Conservation (phyloP, 495 filamentous ascomycete species). For the Aspergillus nidulans region DNA sequence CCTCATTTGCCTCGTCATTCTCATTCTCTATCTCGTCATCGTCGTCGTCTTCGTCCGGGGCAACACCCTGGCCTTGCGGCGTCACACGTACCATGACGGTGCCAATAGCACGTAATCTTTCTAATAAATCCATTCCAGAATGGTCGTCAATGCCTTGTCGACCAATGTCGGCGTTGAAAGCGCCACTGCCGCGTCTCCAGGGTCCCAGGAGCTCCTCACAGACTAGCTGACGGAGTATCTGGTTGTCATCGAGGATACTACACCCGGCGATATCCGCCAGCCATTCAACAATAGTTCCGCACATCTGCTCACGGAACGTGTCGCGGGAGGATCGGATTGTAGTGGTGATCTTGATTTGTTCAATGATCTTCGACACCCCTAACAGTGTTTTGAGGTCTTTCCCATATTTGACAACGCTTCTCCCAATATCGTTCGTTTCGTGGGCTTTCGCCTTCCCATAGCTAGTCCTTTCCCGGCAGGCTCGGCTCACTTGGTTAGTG, state of each 20-base stretch:
- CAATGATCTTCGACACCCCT: constrained; percentile 72
- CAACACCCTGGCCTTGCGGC: constrained; percentile 34
- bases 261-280: constrained; percentile 88
- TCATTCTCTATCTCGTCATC: constrained; percentile 46
- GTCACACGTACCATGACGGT: constrained; percentile 38
- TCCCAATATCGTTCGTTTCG: constrained; percentile 81
- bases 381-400: constrained; percentile 67
- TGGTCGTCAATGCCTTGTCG: constrained; percentile 89
- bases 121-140: constrained; percentile 43
- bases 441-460: constrained; percentile 73
- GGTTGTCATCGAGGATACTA: constrained; percentile 71
- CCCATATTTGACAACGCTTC: constrained; percentile 75
- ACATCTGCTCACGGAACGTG: constrained; percentile 97
- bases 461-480: constrained; percentile 65
- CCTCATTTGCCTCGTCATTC: constrained; percentile 38
- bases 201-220: constrained; percentile 86
- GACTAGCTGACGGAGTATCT: constrained; percentile 73
- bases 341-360: constrained; percentile 92
- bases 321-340: constrained; percentile 91
- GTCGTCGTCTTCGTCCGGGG: constrained; percentile 46
- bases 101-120: constrained; percentile 18
- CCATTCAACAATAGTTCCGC: constrained; percentile 96
- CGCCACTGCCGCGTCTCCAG: constrained; percentile 83
- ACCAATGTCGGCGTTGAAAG: constrained; percentile 78
- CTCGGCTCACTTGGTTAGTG: constrained; percentile 78